Conservation (phyloP, 2,329 filamentous ascomycete genomes). For the Thelonectria discophora region DNA sequence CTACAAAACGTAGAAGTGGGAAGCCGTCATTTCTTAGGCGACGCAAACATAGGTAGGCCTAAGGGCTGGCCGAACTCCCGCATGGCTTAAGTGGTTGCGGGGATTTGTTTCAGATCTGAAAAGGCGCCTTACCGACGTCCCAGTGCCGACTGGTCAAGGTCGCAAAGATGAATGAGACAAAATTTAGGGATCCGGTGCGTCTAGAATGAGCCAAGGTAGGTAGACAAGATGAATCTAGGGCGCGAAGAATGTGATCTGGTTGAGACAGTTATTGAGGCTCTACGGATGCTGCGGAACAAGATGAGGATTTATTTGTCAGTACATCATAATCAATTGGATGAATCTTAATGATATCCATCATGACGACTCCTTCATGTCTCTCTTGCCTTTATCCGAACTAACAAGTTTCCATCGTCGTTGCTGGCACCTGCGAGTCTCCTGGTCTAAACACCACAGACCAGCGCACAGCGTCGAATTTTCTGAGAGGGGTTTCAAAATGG, state of each 20-base stretch:
- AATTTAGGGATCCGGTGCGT: slow-evolving; percentile 7
- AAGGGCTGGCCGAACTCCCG: background rate
- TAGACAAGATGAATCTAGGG: too few species aligned
- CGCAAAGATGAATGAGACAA: slow-evolving; percentile 4
- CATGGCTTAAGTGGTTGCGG: slow-evolving; percentile 20
- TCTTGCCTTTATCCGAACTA: background rate
- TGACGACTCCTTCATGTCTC: background rate
- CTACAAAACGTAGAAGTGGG: slow-evolving; percentile 13
- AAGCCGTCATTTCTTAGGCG: background rate
- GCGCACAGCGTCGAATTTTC: slow-evolving; percentile 3
- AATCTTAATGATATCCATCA: too few species aligned
- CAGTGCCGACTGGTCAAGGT: background rate
- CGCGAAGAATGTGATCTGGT: too few species aligned
- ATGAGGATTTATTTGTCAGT: background rate
- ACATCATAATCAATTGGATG: too few species aligned
- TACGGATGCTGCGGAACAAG: background rate
- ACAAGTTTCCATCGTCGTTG: background rate
- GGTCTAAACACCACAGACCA: background rate
- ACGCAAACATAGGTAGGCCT: background rate
- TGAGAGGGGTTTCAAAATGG: slow-evolving; percentile 19
- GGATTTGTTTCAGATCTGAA: slow-evolving; percentile 19
- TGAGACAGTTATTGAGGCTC: too few species aligned
- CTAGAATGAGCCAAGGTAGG: background rate
- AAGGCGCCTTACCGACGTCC: slow-evolving; percentile 10
- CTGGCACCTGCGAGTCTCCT: background rate